phyloP scores from a whole-genome alignment of 1,139 yeast genomes.

The Yamadazyma sp. region DNA sequence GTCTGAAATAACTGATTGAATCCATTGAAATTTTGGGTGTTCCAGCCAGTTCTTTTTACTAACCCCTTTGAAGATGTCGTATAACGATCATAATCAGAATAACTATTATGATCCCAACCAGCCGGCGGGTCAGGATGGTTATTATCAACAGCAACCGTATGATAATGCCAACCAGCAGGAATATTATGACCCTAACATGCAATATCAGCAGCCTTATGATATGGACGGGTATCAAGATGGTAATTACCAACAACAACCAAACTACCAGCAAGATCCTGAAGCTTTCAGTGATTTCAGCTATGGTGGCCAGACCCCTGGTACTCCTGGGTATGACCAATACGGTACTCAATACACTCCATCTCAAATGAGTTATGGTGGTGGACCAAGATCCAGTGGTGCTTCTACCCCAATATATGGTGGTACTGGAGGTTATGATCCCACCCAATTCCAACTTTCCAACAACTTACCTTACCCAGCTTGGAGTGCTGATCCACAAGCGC shows the following conservation, averaged over 20 bases:
- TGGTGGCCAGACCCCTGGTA: conserved; percentile 70
- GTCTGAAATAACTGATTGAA: not conserved
- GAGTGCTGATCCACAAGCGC: conserved; percentile 90
- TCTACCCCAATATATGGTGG: conserved; percentile 94
- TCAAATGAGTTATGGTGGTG: conserved; percentile 74
- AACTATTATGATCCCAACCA: conserved; percentile 51
- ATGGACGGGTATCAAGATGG: conserved; percentile 49
- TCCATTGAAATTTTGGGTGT: not conserved
- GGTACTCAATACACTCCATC: conserved; percentile 81
- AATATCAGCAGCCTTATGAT: conserved; percentile 53
- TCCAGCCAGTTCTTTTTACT: not conserved
- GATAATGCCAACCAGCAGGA: conserved; percentile 35
- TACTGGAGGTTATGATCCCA: conserved; percentile 65
- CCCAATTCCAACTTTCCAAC: conserved; percentile 60
- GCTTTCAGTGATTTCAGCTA: conserved; percentile 78
- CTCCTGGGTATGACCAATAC: conserved; percentile 70
- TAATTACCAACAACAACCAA: conserved; percentile 46
- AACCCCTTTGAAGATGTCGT: conserved; percentile 39
- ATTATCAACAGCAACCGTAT: conserved; percentile 49
- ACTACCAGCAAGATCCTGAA: conserved; percentile 63
- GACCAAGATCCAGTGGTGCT: conserved; percentile 87
- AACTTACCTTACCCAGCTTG: conserved; percentile 89
- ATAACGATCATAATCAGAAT: conserved; percentile 48
- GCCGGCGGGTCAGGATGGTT: conserved; percentile 41
- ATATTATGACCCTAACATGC: conserved; percentile 50